Base-by-base conservation (phyloP, 352 stramenopile species). In the Blastocystis sp. region DNA sequence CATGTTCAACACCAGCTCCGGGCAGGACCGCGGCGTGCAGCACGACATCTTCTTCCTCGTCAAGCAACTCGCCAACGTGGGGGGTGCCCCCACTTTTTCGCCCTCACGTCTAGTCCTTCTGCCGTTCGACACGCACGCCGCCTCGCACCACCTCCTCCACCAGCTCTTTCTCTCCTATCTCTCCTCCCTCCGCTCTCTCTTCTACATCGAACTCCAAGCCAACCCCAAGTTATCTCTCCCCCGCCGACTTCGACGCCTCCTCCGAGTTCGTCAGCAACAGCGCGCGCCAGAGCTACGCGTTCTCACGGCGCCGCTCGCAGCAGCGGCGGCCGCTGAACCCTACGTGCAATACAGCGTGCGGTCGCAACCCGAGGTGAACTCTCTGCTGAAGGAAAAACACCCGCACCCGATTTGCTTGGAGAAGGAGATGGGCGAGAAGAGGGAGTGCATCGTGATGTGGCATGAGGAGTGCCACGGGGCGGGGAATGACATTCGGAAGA, bases 401-500 rank as follows among this genome's bases (percentile, higher is more conserved):
- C 21, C 65, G 38, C 21, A 34, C 4, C 65, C 43, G 14, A 76
- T 45, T 48, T 19, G 34, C n/a, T 76, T 11, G 65, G 19, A 23
- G 65, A 48, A 76, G 19, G 21, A 5, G 45, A 76, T 43, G 21
- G 45, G 45, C 21, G 34, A 53, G 65, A 14, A 21, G 0, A 76
- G 38, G 65, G 34, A 43, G 23, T 76, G 41, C 45, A 56, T 76
- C 34, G 34, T 23, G n/a, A 48, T 76, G n/a, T 52, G 66, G 41
- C n/a, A 56, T n/a, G 66, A 76, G 11, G 28, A 76, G 23, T 48
- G 45, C 21, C 28, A 52, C 45, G 21, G 28, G n/a, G 1, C 11
- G 53, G 53, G 53, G 21, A 61, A 61, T 21, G 53, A 21, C 0
- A 21, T 11, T 21, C 53, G 53, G 21, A 61, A 61, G 53, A 61